Percentiles rank a stretch among this genome's conserved stretches.
phyloP scores from a whole-genome alignment of 2,329 filamentous ascomycete species.

The Claviceps fusiformis region DNA sequence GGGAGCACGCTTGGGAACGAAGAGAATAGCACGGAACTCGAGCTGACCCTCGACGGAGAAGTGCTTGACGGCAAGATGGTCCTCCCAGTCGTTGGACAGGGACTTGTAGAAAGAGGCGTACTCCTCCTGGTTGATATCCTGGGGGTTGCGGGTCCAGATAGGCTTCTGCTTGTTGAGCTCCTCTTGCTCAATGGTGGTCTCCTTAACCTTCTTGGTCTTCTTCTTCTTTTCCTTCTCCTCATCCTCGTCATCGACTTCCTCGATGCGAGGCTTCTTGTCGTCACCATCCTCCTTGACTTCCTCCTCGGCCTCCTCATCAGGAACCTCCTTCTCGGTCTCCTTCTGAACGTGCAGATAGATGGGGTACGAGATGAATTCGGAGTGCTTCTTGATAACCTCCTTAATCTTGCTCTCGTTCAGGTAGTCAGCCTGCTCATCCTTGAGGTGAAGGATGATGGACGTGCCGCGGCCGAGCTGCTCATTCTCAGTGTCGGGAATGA shows the following conservation, averaged over 20 bases:
- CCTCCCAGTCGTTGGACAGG: conserved; percentile 99
- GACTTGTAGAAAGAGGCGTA: conserved; percentile 99
- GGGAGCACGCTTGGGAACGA: conserved; percentile 97
- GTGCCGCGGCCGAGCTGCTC: conserved; percentile 86
- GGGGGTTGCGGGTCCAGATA: conserved; percentile 97
- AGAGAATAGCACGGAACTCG: conserved; percentile 99
- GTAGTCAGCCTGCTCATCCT: conserved; percentile 98
- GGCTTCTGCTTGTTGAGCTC: conserved; percentile 99
- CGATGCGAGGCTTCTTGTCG: conserved; percentile 91
- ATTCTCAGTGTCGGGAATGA: conserved; percentile 79
- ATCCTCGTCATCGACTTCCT: conserved; percentile 80
- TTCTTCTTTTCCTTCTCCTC: conserved; percentile 81
- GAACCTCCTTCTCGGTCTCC: conserved; percentile 98
- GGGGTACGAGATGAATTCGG: conserved; percentile 99
- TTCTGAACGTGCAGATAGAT: conserved; percentile 99
- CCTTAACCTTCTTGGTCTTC: conserved; percentile 99
- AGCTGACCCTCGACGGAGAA: conserved; percentile 99
- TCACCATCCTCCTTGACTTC: conserved; percentile 56
- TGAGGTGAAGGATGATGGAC: conserved; percentile 96
- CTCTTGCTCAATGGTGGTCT: conserved; percentile 96
- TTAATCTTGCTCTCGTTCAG: conserved; percentile 98
- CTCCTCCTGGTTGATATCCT: conserved; percentile 91
- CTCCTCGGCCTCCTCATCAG: conserved; percentile 79
- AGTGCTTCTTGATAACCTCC: conserved; percentile 99
- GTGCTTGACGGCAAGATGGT: conserved; percentile 99